Base-by-base conservation (phyloP, 345 rosid genomes). In the Populus pruinosa region DNA sequence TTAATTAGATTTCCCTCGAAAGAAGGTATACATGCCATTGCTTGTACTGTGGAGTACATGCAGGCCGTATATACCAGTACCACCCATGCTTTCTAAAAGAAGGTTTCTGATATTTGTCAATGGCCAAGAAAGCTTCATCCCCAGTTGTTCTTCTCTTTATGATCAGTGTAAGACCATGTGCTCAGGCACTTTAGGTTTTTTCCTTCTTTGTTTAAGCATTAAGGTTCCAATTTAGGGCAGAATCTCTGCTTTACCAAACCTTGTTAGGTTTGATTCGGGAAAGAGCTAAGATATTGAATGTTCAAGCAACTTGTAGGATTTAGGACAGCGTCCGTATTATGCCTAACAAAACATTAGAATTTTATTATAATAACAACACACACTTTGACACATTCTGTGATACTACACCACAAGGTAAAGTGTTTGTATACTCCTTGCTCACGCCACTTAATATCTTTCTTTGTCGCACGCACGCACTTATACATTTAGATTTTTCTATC, bases 111-210 rank as follows among this genome's bases (percentile, higher is more conserved):
- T n/a, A 27, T 31, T 31, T 77, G n/a, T 12, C 67, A 12, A 18
- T 31, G 16, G 47, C 79, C 41, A 67, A 56, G 41, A 76, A 69
- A 76, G 41, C 39, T 18, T 66, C 56, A 11, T 69, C 67, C 18
- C 66, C 67, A 39, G 39, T 35, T 75, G 73, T 69, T 77, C 73
- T 59, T 39, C 27, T 21, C 73, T 61, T 69, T 27, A 17, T 8
- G 16, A 36, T 49, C 25, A 35, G 13, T 3, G 13, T 3, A 25
- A 47, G 16, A 21, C 38, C 75, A 77, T 50, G 78, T 47, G 53
- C 76, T 39, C 20, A 33, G 72, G 56, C 43, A 49, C 41, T 9
- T 59, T 23, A 20, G 25, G 3, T 63, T 59, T 21, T 25, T 68
- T 29, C 20, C 25, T 73, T 23, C 35, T 59, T 70, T 38, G 66